phyloP scores from a whole-genome alignment of 192 early-diverging fungal genomes.

The Kappamyces sp. region DNA sequence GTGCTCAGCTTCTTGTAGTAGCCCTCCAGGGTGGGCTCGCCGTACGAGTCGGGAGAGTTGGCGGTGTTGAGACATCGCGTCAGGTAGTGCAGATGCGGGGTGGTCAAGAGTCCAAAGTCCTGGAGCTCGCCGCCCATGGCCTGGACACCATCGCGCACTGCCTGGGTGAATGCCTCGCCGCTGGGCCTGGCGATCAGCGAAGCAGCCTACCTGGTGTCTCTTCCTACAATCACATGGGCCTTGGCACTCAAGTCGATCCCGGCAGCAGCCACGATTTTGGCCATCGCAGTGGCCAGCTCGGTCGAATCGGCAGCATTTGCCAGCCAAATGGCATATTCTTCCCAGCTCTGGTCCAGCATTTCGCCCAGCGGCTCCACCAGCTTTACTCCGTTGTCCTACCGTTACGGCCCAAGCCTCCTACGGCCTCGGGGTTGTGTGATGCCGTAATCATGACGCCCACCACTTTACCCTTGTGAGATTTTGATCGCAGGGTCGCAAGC shows the following conservation, averaged over 20 bases:
- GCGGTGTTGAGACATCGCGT: slow-evolving; percentile 81
- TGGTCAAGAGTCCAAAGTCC: slow-evolving; percentile 87
- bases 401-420: slow-evolving; percentile 22
- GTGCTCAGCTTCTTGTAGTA: slow-evolving; percentile 86
- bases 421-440: slow-evolving; percentile 91
- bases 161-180: slow-evolving; percentile 70
- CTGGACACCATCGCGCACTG: slow-evolving; percentile 76
- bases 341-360: slow-evolving; percentile 97
- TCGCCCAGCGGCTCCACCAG: slow-evolving; percentile 96
- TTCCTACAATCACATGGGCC: slow-evolving; percentile 75
- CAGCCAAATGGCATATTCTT: slow-evolving; percentile 79
- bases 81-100: slow-evolving; percentile 96
- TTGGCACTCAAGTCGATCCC: slow-evolving; percentile 55
- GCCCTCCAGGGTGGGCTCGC: slow-evolving; percentile 82
- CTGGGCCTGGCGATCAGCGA: slow-evolving; percentile 59
- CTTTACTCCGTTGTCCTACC: slow-evolving; percentile 95
- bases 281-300: slow-evolving; percentile 54
- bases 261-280: slow-evolving; percentile 55
- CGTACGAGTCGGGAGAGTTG: slow-evolving; percentile 69
- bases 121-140: slow-evolving; percentile 61
- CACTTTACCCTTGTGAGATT: slow-evolving; percentile 70
- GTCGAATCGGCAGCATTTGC: slow-evolving; percentile 74
- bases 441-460: slow-evolving; percentile 99
- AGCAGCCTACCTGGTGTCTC: slow-evolving; percentile 77
- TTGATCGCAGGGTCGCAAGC: slow-evolving; percentile 85